Base-by-base conservation (phyloP, 371 early-diverging fungal species). In the Sporodiniella umbellata region DNA sequence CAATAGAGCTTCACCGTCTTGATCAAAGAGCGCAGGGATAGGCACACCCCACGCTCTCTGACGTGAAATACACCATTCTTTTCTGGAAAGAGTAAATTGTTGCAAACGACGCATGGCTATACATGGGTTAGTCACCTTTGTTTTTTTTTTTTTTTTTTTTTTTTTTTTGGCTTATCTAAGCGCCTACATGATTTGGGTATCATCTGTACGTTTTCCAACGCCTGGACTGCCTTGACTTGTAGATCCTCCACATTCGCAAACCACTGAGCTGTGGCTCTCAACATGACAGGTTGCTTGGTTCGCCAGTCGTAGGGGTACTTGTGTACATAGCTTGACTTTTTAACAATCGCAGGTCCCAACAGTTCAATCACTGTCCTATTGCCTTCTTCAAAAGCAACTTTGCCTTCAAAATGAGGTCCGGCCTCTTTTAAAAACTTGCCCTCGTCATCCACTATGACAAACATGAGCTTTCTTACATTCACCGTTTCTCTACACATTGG, bases 271-370 rank as follows among this genome's bases (percentile, higher is more conserved):
- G 93, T 90, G 4, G 92, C 84, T 26, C 80, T 60, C 28, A 80
- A 75, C 58, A 94, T 93, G 19, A 94, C 83, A 7, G 95, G 95
- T 51, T 87, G 74, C 65, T 94, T 94, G 45, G 89, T 89, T 8
- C 95, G 80, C 94, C 95, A 94, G 72, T 94, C 94, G 51, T 91
- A 89, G 1, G 94, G 95, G 55, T 94, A 94, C 51, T 84, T 86
- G 70, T 94, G 95, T 4, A 62, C 72, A 56, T 83, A 82, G 14
- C 64, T 62, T 14, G 59, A 37, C 39, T 70, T 58, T 19, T 58
- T 55, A 4, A 86, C 69, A 48, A 89, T 58, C 14, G 52, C 56
- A 6, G 70, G 63, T 5, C 48, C 54, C 21, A 94, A 64, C 39
- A 72, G 51, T 11, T 80, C 66, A 17, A 94, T 66, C 5, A 92